Base-by-base conservation (phyloP, 768 basidiomycete genomes). In the Amyloporia xantha region DNA sequence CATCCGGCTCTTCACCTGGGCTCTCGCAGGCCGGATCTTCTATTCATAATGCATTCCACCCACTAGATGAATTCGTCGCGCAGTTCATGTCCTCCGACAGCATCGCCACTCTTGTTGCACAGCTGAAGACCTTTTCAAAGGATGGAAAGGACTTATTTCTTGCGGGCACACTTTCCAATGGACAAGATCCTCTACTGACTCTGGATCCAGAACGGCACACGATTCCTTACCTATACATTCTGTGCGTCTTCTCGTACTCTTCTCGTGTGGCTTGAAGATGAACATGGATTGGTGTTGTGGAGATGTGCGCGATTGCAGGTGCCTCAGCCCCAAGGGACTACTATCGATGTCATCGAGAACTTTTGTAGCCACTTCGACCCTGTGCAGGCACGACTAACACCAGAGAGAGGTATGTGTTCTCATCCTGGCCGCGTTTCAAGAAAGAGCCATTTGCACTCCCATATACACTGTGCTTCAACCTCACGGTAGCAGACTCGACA, bases 281-380 rank as follows among this genome's bases (percentile, higher is more conserved):
- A 35, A 25, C 6, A 26, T 4, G 7, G 44, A 19, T 9, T 38
- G 40, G 38, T 41, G 11, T 41, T 23, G 33, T 46, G 44, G n/a
- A 88, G 86, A 51, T 78, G 79, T 5, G 83, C 85, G 23, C 73
- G 86, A 57, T 55, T 87, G 56, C 65, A 65, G n/a, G n/a, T n/a
- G n/a, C 48, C 59, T 68, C 36, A 49, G 66, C 1, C 66, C 67
- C 19, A 62, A 71, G 0, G 68, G 59, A n/a, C 79, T 1, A 61
- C 71, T 0, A 66, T 71, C 56, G 52, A 62, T 1, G 59, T 73
- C 3, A 66, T 90, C 21, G 57, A 68, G 37, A 61, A 71, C 10
- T 92, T 91, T 61, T 88, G 86, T 58, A 65, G 62, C 5, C 53
- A 54, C n/a, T 89, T 90, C 51, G 67, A 71, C 37, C 76, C 83